phyloP scores from a whole-genome alignment of 2,329 filamentous ascomycete genomes.

The Xylariaceae sp. region DNA sequence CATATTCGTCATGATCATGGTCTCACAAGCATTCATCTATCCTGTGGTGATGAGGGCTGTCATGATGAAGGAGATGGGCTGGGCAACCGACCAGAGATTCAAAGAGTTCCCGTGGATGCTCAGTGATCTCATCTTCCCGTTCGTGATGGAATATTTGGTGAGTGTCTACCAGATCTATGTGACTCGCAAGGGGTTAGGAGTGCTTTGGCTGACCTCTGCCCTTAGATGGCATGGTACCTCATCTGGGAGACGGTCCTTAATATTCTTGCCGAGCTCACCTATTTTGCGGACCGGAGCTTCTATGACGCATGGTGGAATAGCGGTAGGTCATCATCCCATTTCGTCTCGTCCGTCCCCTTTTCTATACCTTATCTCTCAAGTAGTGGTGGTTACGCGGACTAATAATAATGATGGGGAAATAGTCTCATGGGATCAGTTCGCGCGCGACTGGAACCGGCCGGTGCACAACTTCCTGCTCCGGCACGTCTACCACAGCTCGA shows the following conservation, averaged over 20 bases:
- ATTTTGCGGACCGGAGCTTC: conserved; percentile 77
- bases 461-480: conserved; percentile 78
- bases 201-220: conserved; percentile 3
- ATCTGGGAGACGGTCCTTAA: conserved; percentile 80
- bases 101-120: conserved; percentile 73
- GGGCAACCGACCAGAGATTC: conserved; percentile 64
- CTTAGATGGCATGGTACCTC: conserved; percentile 71
- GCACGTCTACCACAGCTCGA: conserved; percentile 79
- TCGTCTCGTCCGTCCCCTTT: not conserved
- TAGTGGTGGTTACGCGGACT: not conserved
- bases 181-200: not conserved
- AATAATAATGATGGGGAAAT: not conserved
- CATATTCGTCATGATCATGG: conserved; percentile 77
- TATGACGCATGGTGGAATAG: conserved; percentile 68
- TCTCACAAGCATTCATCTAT: conserved; percentile 76
- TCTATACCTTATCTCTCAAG: too few species aligned
- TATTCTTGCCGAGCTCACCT: conserved; percentile 73
- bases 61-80: conserved; percentile 66
- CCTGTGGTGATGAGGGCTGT: conserved; percentile 71
- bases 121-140: conserved; percentile 75
- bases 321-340: conserved; percentile 37
- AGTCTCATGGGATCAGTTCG: conserved; percentile 75
- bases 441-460: conserved; percentile 77
- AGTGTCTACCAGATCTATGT: conserved; percentile 16
- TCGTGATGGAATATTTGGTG: conserved; percentile 75